Evolutionary conservation across 805 yeast genomes (phyloP).

Genomic region (Pichia gijzeniarum): DNA sequence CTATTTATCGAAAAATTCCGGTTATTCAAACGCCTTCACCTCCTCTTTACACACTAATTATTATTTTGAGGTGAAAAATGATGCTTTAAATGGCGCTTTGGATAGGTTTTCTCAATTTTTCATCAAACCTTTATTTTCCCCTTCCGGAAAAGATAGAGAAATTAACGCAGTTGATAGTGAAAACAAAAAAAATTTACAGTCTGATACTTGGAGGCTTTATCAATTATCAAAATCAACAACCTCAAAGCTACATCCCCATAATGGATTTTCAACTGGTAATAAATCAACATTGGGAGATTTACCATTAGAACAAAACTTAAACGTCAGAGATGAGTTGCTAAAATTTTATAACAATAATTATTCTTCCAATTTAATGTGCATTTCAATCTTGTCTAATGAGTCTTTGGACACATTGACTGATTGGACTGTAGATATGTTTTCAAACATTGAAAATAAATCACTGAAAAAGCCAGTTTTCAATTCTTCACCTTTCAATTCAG

Average conservation of each 20-base stretch:
- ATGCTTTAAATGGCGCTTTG: slow-evolving; percentile 75
- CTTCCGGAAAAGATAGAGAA: slow-evolving; percentile 79
- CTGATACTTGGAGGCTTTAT: slow-evolving; percentile 80
- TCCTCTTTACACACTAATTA: slow-evolving; percentile 85
- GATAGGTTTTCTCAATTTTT: slow-evolving; percentile 93
- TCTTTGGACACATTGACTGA: slow-evolving; percentile 60
- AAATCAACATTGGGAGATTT: slow-evolving; percentile 59
- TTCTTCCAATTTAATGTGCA: slow-evolving; percentile 83
- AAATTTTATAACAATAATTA: slow-evolving; percentile 68
- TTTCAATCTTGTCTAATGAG: slow-evolving; percentile 81
- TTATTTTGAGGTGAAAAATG: slow-evolving; percentile 76
- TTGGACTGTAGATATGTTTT: slow-evolving; percentile 66
- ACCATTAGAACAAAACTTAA: slow-evolving; percentile 54
- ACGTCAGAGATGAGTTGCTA: slow-evolving; percentile 76
- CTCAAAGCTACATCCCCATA: slow-evolving; percentile 73
- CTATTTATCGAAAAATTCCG: slow-evolving; percentile 77
- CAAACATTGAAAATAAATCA: slow-evolving; percentile 49
- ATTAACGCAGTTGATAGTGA: slow-evolving; percentile 94
- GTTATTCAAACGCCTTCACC: slow-evolving; percentile 88
- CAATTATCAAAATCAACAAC: slow-evolving; percentile 76
- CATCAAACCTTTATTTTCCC: slow-evolving; percentile 71
- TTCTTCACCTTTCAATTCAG: slow-evolving; percentile 41
- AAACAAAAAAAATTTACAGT: slow-evolving; percentile 88
- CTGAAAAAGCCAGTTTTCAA: slow-evolving; percentile 40
- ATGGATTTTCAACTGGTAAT: slow-evolving; percentile 89